These are phyloP conservation scores for Westerdykella ornata DNA, from an alignment of 2,329 filamentous ascomycete species.

Conservation along the genomic window DNA sequence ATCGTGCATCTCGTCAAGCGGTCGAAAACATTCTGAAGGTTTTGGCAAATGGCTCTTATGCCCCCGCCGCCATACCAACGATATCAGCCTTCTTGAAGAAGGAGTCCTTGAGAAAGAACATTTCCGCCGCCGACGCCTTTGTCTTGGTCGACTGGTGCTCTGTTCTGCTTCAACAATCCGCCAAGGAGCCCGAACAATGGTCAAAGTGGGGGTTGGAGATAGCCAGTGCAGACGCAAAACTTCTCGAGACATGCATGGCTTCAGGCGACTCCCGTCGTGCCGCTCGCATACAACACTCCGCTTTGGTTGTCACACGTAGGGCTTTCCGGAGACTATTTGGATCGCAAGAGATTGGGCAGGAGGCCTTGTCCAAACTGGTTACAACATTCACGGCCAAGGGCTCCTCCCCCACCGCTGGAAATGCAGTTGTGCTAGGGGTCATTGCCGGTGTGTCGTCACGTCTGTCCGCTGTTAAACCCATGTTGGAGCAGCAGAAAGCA, in stretches of 20 bases:
- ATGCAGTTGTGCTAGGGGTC: conserved; percentile 74
- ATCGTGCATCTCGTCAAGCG: conserved; percentile 74
- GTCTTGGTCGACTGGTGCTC: conserved; percentile 88
- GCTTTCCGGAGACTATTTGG: conserved; percentile 70
- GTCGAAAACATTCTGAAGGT: conserved; percentile 72
- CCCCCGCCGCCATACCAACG: conserved; percentile 52
- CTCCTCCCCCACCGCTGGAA: conserved; percentile 56
- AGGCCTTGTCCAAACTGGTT: conserved; percentile 58
- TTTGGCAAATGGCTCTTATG: conserved; percentile 55
- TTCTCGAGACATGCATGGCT: conserved; percentile 70
- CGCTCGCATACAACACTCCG: conserved; percentile 61
- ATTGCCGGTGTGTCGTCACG: conserved; percentile 81
- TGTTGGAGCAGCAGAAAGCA: conserved; percentile 60
- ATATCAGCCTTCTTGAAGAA: conserved; percentile 61
- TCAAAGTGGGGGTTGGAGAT: conserved; percentile 59
- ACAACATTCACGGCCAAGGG: conserved; percentile 62
- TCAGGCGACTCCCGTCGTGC: conserved; percentile 20
- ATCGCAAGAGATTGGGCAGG: conserved; percentile 50
- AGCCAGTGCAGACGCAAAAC: conserved; percentile 61
- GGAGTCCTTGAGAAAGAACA: conserved; percentile 68
- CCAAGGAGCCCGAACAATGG: conserved; percentile 54
- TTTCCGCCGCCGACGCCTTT: conserved; percentile 76
- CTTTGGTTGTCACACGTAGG: conserved; percentile 69
- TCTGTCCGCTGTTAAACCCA: conserved; percentile 54
- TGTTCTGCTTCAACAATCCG: conserved; percentile 65